A percentile compares a stretch with the other conserved stretches of the same genome.
Evolutionary conservation across 768 basidiomycete genomes (phyloP).

Genomic region (Rhodotorula kratochvilovae): DNA sequence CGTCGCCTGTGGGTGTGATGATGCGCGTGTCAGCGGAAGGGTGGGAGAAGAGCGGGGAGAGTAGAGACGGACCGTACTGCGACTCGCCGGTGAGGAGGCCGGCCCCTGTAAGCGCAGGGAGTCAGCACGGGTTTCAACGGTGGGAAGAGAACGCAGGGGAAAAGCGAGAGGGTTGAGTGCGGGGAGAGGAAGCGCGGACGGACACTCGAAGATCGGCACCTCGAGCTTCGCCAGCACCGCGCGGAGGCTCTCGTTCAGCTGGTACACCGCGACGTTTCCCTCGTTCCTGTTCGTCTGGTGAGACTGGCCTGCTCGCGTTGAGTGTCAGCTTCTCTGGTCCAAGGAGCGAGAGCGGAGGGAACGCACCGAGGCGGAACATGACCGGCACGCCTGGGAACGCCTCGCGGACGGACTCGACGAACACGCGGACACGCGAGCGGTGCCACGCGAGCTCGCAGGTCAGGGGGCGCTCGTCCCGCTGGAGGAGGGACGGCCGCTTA

Average conservation of each 20-base stretch:
- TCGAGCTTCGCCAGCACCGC: background rate
- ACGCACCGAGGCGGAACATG: slow-evolving; percentile 6
- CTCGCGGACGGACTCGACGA: background rate
- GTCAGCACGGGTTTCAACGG: too few relatives aligned
- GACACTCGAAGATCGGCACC: slow-evolving; percentile 6
- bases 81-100: background rate
- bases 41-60: background rate
- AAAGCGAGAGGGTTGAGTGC: too few relatives aligned
- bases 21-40: background rate
- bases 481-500: background rate
- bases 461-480: background rate
- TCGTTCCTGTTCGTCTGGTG: background rate
- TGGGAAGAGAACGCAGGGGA: background rate
- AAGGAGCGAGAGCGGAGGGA: background rate
- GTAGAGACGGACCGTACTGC: background rate
- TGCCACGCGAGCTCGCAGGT: slow-evolving; percentile 14
- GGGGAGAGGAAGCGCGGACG: background rate
- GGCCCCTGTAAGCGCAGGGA: background rate
- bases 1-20: background rate
- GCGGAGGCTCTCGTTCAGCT: slow-evolving; percentile 5
- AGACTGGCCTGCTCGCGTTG: background rate
- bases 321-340: background rate
- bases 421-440: background rate
- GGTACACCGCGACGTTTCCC: slow-evolving; percentile 10
- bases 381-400: background rate